Conservation (phyloP, 768 basidiomycete genomes). For the Tulasnella sp. region DNA sequence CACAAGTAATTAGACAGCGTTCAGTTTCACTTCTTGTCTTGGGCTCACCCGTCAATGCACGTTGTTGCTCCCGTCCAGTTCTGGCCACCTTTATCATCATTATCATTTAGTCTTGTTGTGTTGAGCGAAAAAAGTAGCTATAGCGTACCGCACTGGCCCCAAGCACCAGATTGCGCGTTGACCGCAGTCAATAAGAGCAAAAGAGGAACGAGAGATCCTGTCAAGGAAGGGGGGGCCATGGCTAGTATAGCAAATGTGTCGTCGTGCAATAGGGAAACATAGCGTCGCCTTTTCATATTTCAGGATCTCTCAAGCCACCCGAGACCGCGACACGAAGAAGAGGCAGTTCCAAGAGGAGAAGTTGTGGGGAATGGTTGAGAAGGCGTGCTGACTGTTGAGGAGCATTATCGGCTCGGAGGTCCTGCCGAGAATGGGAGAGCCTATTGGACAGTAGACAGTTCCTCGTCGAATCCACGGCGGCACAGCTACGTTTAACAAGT, state of each 20-base stretch:
- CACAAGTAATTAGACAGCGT: neutral
- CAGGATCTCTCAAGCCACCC: neutral
- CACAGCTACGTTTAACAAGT: neutral
- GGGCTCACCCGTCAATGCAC: constrained; percentile 38
- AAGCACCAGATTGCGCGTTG: neutral
- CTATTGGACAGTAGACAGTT: neutral
- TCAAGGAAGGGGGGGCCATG: neutral
- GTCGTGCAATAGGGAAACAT: neutral
- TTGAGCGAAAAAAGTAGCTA: neutral
- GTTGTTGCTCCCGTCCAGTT: constrained; percentile 41
- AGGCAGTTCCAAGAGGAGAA: neutral
- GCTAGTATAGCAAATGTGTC: neutral
- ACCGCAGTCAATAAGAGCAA: neutral
- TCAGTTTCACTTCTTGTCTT: too few species aligned
- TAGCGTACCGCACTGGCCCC: constrained; percentile 4
- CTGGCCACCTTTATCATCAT: constrained; percentile 35
- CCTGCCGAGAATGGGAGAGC: neutral
- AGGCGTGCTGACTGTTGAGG: neutral
- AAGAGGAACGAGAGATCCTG: neutral
- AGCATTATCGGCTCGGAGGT: neutral
- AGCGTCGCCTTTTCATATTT: neutral
- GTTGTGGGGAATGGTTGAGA: neutral
- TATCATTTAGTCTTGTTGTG: neutral
- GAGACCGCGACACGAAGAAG: neutral
- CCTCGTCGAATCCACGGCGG: neutral